A percentile compares a stretch with the other conserved stretches of the same genome.
Conservation (phyloP, 2,329 filamentous ascomycete species). For the Xylariaceae sp. region DNA sequence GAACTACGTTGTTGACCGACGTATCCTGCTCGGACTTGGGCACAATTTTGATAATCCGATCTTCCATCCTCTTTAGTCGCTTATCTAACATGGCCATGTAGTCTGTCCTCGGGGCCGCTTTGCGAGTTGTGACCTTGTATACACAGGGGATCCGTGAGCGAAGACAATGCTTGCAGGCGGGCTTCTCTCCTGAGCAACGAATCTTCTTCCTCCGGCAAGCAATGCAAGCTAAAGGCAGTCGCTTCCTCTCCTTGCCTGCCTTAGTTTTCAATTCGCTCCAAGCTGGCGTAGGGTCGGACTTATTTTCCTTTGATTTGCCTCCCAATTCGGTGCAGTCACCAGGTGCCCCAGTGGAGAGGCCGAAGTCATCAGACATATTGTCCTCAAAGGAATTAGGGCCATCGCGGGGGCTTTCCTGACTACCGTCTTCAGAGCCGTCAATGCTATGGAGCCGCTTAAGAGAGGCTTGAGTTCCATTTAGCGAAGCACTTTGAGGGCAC, state of each 20-base stretch:
- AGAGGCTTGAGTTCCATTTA: constrained; percentile 34
- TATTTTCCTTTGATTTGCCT: constrained; percentile 61
- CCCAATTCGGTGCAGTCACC: constrained; percentile 61
- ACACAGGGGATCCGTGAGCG: constrained; percentile 93
- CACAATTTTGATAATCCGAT: constrained; percentile 93
- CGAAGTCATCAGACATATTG: constrained; percentile 64
- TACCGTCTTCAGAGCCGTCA: constrained; percentile 54
- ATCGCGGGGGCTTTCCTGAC: constrained; percentile 50
- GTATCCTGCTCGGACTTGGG: constrained; percentile 82
- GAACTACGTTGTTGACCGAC: constrained; percentile 67
- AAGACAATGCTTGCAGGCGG: constrained; percentile 94
- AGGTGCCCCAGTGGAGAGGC: constrained; percentile 52
- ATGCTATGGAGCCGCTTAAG: constrained; percentile 34
- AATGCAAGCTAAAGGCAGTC: constrained; percentile 91
- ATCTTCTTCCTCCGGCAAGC: constrained; percentile 98
- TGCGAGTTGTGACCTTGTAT: constrained; percentile 94
- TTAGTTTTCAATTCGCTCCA: constrained; percentile 89
- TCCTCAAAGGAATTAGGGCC: constrained; percentile 58
- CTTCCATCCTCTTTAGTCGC: constrained; percentile 94
- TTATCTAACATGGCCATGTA: constrained; percentile 99
- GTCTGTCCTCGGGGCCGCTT: constrained; percentile 91
- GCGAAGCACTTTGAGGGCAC: constrained; percentile 44
- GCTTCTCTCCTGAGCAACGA: constrained; percentile 95
- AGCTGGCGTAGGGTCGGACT: constrained; percentile 63
- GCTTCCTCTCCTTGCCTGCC: constrained; percentile 93